A percentile compares a stretch with the other conserved stretches of the same genome.
These are phyloP conservation scores for Maudiozyma pseudohumilis DNA, from an alignment of 805 yeast genomes.

Conservation along the genomic window DNA sequence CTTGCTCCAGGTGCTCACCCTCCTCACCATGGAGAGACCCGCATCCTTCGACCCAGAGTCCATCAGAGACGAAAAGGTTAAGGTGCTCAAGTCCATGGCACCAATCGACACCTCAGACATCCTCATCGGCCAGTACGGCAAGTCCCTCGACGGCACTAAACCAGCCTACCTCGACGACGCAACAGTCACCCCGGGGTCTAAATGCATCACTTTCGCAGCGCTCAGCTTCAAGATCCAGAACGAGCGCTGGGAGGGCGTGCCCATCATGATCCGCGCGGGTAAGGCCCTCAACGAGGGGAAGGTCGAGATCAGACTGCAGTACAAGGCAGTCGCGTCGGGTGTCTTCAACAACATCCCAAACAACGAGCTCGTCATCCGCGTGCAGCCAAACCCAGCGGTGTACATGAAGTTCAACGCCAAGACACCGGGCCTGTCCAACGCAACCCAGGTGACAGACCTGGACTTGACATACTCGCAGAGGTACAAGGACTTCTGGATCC, in stretches of 20 bases:
- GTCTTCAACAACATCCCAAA: conserved; percentile 73
- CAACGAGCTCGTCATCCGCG: conserved; percentile 86
- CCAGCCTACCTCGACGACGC: conserved; percentile 91
- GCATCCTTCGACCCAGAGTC: conserved; percentile 85
- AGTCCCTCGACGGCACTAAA: conserved; percentile 76
- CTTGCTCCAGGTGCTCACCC: conserved; percentile 80
- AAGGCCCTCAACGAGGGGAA: conserved; percentile 92
- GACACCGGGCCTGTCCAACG: conserved; percentile 82
- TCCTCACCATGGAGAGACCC: conserved; percentile 94
- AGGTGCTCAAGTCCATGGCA: conserved; percentile 73
- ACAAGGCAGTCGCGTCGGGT: conserved; percentile 75
- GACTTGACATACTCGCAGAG: conserved; percentile 78
- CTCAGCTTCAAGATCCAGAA: conserved; percentile 66
- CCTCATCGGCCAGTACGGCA: conserved; percentile 78
- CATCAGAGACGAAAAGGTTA: conserved; percentile 92
- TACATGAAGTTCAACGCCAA: conserved; percentile 89
- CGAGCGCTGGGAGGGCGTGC: conserved; percentile 98
- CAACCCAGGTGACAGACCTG: conserved; percentile 77
- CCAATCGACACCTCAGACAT: conserved; percentile 57
- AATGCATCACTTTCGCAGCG: conserved; percentile 90
- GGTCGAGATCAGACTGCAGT: conserved; percentile 92
- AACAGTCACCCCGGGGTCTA: conserved; percentile 71
- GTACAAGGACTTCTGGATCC: conserved; percentile 84
- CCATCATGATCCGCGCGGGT: conserved; percentile 91
- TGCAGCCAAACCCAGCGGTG: conserved; percentile 92